phyloP scores from a whole-genome alignment of 2,329 filamentous ascomycete species.

The Mollisiaceae sp. region DNA sequence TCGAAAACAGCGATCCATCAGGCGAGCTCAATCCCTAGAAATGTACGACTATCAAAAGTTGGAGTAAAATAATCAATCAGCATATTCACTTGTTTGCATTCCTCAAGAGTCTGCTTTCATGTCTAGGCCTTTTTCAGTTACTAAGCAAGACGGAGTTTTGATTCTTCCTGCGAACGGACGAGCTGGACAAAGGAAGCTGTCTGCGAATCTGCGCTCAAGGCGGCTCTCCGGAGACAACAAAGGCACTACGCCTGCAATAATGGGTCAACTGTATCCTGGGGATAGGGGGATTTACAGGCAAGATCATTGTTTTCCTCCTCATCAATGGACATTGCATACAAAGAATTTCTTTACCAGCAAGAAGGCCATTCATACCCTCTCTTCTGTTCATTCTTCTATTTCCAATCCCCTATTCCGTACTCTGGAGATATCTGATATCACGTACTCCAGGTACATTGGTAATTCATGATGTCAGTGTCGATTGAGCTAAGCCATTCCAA shows the following conservation, averaged over 20 bases:
- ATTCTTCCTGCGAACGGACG: slow-evolving; percentile 33
- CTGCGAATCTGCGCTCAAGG: slow-evolving; percentile 36
- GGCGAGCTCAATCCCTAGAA: slow-evolving; percentile 25
- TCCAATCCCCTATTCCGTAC: slow-evolving; percentile 24
- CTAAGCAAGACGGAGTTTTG: slow-evolving; percentile 24
- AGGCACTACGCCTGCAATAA: slow-evolving; percentile 40
- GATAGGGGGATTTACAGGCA: slow-evolving; percentile 34
- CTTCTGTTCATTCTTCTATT: slow-evolving; percentile 29
- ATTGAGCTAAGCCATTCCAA: slow-evolving; percentile 26
- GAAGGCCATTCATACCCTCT: slow-evolving; percentile 41
- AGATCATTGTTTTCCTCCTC: slow-evolving; percentile 42
- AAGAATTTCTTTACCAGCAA: slow-evolving; percentile 40
- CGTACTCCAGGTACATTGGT: slow-evolving; percentile 19
- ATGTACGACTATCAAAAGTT: slow-evolving; percentile 33
- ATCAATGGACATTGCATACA: slow-evolving; percentile 41
- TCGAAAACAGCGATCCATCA: slow-evolving; percentile 25
- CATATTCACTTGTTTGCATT: slow-evolving; percentile 28
- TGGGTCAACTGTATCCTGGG: slow-evolving; percentile 35
- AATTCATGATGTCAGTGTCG: slow-evolving; percentile 36
- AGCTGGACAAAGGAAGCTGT: slow-evolving; percentile 40
- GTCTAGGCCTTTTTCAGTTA: slow-evolving; percentile 24
- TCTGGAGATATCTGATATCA: slow-evolving; percentile 18
- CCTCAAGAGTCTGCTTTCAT: slow-evolving; percentile 22
- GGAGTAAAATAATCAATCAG: slow-evolving; percentile 26
- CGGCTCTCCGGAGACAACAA: slow-evolving; percentile 44